Evolutionary conservation across 23 red algal species (phyloP).

Genomic region (Cyanidioschyzon merolae): DNA sequence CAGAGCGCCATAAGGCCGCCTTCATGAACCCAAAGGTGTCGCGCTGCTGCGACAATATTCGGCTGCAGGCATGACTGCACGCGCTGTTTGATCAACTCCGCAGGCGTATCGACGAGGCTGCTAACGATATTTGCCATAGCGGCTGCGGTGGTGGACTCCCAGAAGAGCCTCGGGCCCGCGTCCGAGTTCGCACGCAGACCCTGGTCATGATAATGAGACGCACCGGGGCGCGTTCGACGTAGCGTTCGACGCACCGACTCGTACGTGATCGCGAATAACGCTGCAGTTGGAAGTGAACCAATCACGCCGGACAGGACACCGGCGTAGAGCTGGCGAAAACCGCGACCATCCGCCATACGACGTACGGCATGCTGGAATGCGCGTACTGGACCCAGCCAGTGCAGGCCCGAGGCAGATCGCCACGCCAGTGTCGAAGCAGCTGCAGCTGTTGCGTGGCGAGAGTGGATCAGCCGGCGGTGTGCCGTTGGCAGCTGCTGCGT

Average conservation of each 20-base stretch:
- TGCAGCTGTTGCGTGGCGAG: not conserved
- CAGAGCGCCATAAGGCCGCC: constrained; percentile 12
- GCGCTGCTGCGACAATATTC: constrained; percentile 20
- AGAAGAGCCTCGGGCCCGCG: not conserved
- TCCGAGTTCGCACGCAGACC: not conserved
- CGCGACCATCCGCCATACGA: not conserved
- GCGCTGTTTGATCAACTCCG: constrained; percentile 21
- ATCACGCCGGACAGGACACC: constrained; percentile 21
- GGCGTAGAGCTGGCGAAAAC: constrained; percentile 20
- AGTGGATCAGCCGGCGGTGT: not conserved
- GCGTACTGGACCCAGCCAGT: not conserved
- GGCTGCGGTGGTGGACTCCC: constrained; percentile 16
- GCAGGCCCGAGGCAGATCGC: not conserved
- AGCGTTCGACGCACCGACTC: constrained; percentile 10
- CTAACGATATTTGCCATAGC: constrained; percentile 22
- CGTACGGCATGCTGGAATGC: not conserved
- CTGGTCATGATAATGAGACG: not conserved
- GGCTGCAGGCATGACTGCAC: constrained; percentile 25
- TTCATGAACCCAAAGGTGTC: constrained; percentile 6
- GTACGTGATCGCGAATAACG: constrained; percentile 37
- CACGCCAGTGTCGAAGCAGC: not conserved
- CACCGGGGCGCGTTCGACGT: not conserved
- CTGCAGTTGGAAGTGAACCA: constrained; percentile 28
- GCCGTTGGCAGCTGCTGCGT: constrained; percentile 6
- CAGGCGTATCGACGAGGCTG: constrained; percentile 30